Evolutionary conservation across 371 early-diverging fungal genomes (phyloP).

Genomic region (Circinella minor): DNA sequence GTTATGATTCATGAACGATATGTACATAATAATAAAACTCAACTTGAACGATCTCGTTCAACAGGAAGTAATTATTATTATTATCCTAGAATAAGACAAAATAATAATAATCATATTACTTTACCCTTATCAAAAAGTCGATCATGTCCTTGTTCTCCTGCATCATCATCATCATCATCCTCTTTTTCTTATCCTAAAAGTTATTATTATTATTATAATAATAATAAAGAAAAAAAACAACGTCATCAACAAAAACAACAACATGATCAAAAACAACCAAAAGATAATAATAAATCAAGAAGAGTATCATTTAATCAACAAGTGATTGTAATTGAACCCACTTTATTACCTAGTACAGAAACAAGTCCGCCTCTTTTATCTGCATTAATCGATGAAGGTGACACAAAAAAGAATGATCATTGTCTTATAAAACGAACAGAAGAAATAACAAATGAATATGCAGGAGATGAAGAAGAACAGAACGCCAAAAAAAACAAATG

Average conservation of each 20-base stretch:
- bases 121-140: not conserved
- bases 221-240: not conserved
- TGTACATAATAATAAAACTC: not conserved
- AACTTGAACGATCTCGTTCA: slow-evolving; percentile 2
- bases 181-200: no score
- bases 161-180: no score
- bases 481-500: slow-evolving; percentile 1
- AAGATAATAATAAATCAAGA: not conserved
- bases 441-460: not conserved
- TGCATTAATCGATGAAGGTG: slow-evolving; percentile 1
- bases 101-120: not conserved
- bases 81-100: not conserved
- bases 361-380: slow-evolving; percentile 3
- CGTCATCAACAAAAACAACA: not conserved
- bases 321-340: not conserved
- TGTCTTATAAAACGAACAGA: not conserved
- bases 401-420: not conserved
- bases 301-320: slow-evolving; percentile 7
- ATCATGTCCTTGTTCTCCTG: not conserved
- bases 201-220: no score
- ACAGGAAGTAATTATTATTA: slow-evolving; percentile 8
- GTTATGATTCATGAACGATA: not conserved
- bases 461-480: not conserved
- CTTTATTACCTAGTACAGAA: not conserved
- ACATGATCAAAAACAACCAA: not conserved